Base-by-base conservation (phyloP, 2,329 filamentous ascomycete species). In the Hawksworthiomyces lignivorus region DNA sequence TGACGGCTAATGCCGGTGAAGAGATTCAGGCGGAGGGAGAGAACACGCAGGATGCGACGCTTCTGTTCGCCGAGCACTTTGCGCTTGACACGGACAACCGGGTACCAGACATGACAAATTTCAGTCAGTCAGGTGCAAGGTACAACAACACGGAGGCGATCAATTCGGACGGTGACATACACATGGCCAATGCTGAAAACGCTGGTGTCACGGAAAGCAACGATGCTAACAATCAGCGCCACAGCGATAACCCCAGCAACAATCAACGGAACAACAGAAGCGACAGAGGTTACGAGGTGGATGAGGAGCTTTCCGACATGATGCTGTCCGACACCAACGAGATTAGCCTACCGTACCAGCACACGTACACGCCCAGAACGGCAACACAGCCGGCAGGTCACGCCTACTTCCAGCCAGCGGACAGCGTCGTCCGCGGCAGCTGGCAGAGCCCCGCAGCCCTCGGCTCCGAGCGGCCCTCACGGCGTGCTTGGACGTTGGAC, bases 1-100 rank as follows among this genome's bases (percentile, higher is more conserved):
- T 70, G 7, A 70, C 69, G 4, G 69, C 70, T 1, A 50, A 63
- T 2, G 62, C 65, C 9, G 66, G 71, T 47, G 63, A 61, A 3
- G 55, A 62, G 50, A 48, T 46, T 18, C 11, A 14, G 24, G 24
- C 26, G 7, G 41, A 39, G 31, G 39, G 36, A 4, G 30, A 31
- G n/a, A 10, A 7, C 2, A 12, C 32, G 14, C 19, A 45, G 9
- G 10, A 26, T 2, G 32, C 21, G 4, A 18, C 21, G 3, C 28
- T 45, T 17, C 37, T 22, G 2, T 51, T 51, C 31, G 47, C 45
- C 2, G 34, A 42, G 26, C 49, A 51, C 26, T 50, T 49, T 36
- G 28, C 12, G 9, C 36, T 50, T 5, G 47, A 46, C 40, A 41
- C 45, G 14, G 36, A 39, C 22, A 48, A 42, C 19, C 36, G 41